phyloP scores from a whole-genome alignment of 345 rosid genomes.

The Cardamine resedifolia region DNA sequence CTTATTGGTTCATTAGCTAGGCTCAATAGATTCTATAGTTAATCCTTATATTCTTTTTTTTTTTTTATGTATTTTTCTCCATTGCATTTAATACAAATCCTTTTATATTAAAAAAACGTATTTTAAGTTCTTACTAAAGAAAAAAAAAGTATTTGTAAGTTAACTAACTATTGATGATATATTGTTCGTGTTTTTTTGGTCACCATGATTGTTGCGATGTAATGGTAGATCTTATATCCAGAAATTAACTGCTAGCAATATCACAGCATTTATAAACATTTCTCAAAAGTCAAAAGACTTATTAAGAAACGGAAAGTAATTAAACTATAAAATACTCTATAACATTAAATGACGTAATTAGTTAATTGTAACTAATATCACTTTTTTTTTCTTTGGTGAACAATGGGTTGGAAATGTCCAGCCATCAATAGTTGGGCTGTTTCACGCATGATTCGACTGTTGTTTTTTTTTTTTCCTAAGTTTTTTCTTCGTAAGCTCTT shows the following conservation, averaged over 20 bases:
- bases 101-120: too few relatives aligned
- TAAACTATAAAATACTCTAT: neutral
- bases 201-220: neutral
- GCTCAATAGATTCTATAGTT: too few relatives aligned
- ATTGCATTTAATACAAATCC: too few relatives aligned
- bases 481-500: neutral
- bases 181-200: neutral
- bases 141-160: too few relatives aligned
- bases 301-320: constrained; percentile 7
- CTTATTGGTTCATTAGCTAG: too few relatives aligned
- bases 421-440: neutral
- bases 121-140: too few relatives aligned
- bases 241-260: neutral
- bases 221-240: constrained; percentile 1
- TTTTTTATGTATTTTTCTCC: too few relatives aligned
- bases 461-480: neutral
- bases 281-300: neutral
- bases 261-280: neutral
- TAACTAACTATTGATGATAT: too few relatives aligned
- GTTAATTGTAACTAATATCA: neutral
- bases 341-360: neutral
- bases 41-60: too few relatives aligned
- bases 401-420: neutral
- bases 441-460: neutral
- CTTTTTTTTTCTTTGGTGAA: neutral